These are phyloP conservation scores for Glaciozyma martinii DNA, from an alignment of 768 basidiomycete species.

Conservation along the genomic window DNA sequence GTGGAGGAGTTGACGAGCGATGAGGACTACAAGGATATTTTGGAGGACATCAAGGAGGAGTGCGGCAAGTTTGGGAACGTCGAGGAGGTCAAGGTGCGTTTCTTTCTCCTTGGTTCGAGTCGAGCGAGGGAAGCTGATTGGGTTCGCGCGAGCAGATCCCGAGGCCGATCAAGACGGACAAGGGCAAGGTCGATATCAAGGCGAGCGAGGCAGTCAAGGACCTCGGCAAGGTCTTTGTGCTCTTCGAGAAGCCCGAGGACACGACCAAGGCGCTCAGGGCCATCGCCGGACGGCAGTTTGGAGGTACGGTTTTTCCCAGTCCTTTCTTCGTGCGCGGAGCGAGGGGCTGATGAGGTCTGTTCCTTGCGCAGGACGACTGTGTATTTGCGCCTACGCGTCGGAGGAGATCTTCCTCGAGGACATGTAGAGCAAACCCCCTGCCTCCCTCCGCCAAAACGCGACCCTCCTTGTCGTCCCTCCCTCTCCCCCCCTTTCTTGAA, in stretches of 20 bases:
- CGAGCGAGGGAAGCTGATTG: too few species aligned
- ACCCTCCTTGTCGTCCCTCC: too few species aligned
- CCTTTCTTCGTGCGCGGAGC: too few species aligned
- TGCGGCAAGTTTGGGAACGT: conserved; percentile 66
- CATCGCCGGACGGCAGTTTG: conserved; percentile 57
- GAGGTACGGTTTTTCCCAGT: conserved; percentile 15
- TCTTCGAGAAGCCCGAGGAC: conserved; percentile 56
- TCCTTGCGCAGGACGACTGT: conserved; percentile 22
- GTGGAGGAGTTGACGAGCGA: conserved; percentile 83
- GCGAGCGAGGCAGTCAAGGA: conserved; percentile 62
- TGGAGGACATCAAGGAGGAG: conserved; percentile 89
- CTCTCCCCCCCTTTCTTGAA: too few species aligned
- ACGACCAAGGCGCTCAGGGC: conserved; percentile 68
- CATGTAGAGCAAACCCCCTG: neutral
- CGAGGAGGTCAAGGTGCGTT: conserved; percentile 51
- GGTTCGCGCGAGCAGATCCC: conserved; percentile 52
- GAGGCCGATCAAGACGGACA: conserved; percentile 76
- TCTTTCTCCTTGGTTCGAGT: too few species aligned
- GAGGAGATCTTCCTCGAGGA: conserved; percentile 24
- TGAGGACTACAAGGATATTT: conserved; percentile 83
- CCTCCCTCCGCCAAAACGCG: neutral
- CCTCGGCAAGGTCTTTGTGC: conserved; percentile 92
- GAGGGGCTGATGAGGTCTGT: neutral
- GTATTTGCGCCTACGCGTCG: conserved; percentile 30
- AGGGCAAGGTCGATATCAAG: conserved; percentile 54